Evolutionary conservation across 148 eudicot species (phyloP).

Genomic region (Euryodendron excelsum): DNA sequence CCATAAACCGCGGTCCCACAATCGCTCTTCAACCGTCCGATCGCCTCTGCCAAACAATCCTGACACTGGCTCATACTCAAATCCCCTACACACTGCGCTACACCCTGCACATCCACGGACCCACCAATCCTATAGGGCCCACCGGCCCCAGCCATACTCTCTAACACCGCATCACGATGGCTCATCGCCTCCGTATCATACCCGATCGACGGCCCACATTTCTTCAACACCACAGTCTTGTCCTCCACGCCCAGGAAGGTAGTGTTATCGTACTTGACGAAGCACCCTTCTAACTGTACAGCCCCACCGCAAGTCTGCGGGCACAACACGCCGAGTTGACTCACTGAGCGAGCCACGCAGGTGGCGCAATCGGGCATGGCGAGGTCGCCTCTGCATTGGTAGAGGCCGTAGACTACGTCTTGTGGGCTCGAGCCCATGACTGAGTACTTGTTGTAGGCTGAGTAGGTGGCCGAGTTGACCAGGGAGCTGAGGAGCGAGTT

Average conservation of each 20-base stretch:
- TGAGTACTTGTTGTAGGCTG: constrained; percentile 53
- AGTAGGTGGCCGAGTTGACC: constrained; percentile 57
- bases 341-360: constrained; percentile 51
- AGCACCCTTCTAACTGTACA: constrained; percentile 56
- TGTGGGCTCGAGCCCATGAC: constrained; percentile 41
- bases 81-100: constrained; percentile 65
- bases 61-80: constrained; percentile 50
- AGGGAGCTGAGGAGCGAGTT: constrained; percentile 60
- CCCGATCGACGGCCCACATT: constrained; percentile 53
- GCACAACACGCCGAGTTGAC: constrained; percentile 44
- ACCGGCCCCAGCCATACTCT: constrained; percentile 34
- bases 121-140: constrained; percentile 46
- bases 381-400: constrained; percentile 60
- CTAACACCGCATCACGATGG: constrained; percentile 42
- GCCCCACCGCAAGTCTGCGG: constrained; percentile 47
- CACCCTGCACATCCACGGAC: constrained; percentile 46
- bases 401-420: constrained; percentile 47
- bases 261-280: constrained; percentile 50
- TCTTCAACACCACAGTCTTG: constrained; percentile 50
- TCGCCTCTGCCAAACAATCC: constrained; percentile 55
- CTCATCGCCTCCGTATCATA: constrained; percentile 26
- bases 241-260: constrained; percentile 57
- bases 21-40: constrained; percentile 48
- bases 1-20: constrained; percentile 54
- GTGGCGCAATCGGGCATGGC: constrained; percentile 53